Percentiles rank a stretch among this genome's conserved stretches.
These are phyloP conservation scores for Macadamia integrifolia DNA, from an alignment of 164 flowering plant species.

Conservation along the genomic window DNA sequence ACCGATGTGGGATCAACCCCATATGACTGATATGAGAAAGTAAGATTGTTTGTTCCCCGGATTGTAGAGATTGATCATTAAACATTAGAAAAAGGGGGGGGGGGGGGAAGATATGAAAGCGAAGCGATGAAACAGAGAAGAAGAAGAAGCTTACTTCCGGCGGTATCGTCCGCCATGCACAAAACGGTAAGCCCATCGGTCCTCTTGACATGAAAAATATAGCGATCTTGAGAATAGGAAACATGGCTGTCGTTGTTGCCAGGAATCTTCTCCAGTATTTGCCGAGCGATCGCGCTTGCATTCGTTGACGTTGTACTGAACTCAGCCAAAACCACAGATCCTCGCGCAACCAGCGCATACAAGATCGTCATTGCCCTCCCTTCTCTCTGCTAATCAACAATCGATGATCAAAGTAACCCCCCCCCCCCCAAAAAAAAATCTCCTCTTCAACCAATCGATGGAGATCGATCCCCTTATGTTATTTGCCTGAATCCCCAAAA, in stretches of 20 bases:
- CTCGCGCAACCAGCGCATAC: slow-evolving; percentile 75
- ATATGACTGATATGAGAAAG: too few relatives aligned
- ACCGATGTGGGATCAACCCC: too few relatives aligned
- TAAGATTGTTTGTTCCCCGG: too few relatives aligned
- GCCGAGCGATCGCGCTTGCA: slow-evolving; percentile 61
- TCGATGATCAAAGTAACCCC: not conserved
- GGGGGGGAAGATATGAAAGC: too few relatives aligned
- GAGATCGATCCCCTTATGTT: not conserved
- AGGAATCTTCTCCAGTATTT: slow-evolving; percentile 62
- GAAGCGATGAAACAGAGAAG: not conserved
- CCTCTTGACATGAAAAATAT: slow-evolving; percentile 69
- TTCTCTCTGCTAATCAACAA: not conserved
- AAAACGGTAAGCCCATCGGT: slow-evolving; percentile 86
- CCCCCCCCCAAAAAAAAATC: too few relatives aligned
- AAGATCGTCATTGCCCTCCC: slow-evolving; percentile 54
- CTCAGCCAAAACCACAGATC: slow-evolving; percentile 73
- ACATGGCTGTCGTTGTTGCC: slow-evolving; percentile 43
- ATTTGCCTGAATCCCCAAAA: not conserved
- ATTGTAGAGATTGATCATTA: too few relatives aligned
- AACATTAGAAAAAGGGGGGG: too few relatives aligned
- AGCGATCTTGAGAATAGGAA: slow-evolving; percentile 84
- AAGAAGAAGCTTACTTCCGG: slow-evolving; percentile 42
- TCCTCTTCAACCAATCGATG: not conserved
- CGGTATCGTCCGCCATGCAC: slow-evolving; percentile 80
- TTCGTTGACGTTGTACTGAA: slow-evolving; percentile 55